Base-by-base conservation (phyloP, 805 yeast species). In the Kluyveromyces siamensis region DNA sequence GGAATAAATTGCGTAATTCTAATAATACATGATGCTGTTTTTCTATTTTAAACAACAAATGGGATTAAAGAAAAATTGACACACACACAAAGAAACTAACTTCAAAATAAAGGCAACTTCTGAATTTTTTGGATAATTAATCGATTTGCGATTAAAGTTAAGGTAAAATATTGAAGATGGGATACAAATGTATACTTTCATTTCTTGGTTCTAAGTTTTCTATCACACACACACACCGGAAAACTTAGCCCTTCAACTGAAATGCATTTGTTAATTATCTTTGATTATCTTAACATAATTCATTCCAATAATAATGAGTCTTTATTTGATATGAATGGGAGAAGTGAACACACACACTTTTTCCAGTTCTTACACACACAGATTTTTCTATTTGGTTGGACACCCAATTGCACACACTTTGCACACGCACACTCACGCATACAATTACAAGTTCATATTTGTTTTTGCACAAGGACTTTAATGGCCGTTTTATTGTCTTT, bases 401-500 rank as follows among this genome's bases (percentile, higher is more conserved):
- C 39, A 43, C 45, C 21, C 19, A 35, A 33, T 43, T 43, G 25
- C 39, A 43, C 45, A 36, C 45, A 27, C 45, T 33, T 38, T 40
- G 27, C 44, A 47, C 47, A 30, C 49, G 47, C 52, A 49, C 51
- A 48, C 48, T 21, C 42, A 48, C 46, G 42, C 41, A 43, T 40
- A 39, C 40, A 37, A 47, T 38, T 41, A 44, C 21, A 49, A 40
- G 40, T 21, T 27, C 51, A 41, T 45, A 44, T 45, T 37, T 14
- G 14, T 25, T 18, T 33, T 40, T 37, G 40, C 40, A 37, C 45
- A 27, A 45, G 38, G 45, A 40, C 44, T 42, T 37, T 47, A 45
- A 48, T 47, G 44, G 53, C 48, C 48, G 47, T 50, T 50, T 48
- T 33, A 11, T 33, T 41, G 30, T 41, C 27, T 41, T 41, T 41